Evolutionary conservation across 1,284 basidiomycete species (phyloP), one percentile per base, ranked within the genome.

Genomic region (Butyriboletus appendiculatus): DNA sequence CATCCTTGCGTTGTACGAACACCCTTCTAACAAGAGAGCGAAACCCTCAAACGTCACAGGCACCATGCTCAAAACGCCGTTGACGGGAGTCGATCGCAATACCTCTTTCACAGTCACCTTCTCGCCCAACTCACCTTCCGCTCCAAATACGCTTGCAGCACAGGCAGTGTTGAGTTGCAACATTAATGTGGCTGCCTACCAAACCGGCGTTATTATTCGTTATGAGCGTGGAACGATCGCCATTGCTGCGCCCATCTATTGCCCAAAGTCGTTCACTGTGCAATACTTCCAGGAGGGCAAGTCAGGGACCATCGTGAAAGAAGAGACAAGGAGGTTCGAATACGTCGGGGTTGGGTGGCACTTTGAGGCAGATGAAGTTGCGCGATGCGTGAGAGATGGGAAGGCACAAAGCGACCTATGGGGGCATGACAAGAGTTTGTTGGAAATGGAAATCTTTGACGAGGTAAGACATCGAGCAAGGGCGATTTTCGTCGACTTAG

Each of bases 341-440:
- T 83, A 85, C 62, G 73, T 77, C 4, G 89, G 88, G 9, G 66
- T 70, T 34, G 88, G 88, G 12, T 87, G 79, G 84, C 81, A 90
- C 70, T 92, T 82, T 67, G 80, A 91, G 69, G 90, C 90, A 9
- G 91, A 93, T 60, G 93, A 94, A 59, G 92, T 94, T 16, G 93
- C 91, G 15, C 73, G 90, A 46, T 91, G 88, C 64, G 75, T 95
- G 20, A 73, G 85, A 45, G 88, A 88, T 53, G 89, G 88, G 8
- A 90, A 88, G 73, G 73, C 75, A n/a, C 83, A 94, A 72, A 91
- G 89, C 62, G 76, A 77, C 6, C 63, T 82, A 24, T 94, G 92
- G 88, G 80, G 82, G 1, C 86, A 87, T 58, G 81, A 84, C 39
- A 92, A 92, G 75, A 92, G 87, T 65, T 63, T 89, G 58, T 65